Evolutionary conservation across 2,329 filamentous ascomycete species (phyloP), one percentile per base, ranked within the genome.

Genomic region (Boeremia exigua): DNA sequence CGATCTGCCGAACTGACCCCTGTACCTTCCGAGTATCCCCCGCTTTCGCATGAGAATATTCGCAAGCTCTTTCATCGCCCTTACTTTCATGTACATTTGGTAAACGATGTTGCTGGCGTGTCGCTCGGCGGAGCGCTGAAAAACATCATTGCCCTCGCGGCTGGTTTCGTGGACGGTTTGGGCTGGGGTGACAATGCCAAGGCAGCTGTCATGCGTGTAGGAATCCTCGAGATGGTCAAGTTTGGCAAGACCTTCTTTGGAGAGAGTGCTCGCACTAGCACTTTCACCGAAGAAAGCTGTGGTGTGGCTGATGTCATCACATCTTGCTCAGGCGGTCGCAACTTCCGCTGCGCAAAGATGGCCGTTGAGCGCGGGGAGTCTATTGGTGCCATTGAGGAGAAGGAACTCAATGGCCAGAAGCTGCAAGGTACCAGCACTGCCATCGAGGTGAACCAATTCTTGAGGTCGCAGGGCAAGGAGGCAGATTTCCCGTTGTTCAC

Each of bases 121-220:
- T 98, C 95, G 5, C 87, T 99, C 30, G 90, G 93, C 38, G 95
- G 95, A 58, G 95, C 95, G 0, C 81, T 99, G 66, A 99, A 99
- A 83, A 99, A 99, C 81, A 89, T 99, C 62, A 91, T 99, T 51
- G 95, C 95, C 5, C 81, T 99, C 15, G 94, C 92, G 5, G 93
- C 95, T 29, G 95, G 95, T 54, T 99, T 96, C 76, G 92, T 98
- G 39, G 92, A 96, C 63, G 95, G 95, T 32, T 86, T 94, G 59
- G 94, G 94, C 63, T 99, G 95, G 94, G 95, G 95, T 70, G 93
- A 98, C 81, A 99, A 98, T 67, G 94, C 94, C 63, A 98, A 99
- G 81, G 92, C 95, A n/a, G 95, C 95, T 40, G 88, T 99, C 58
- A 98, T 99, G 92, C 90, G 95, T 37, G 89, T 98, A 17, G 95